A percentile compares a stretch with the other conserved stretches of the same genome.
Conservation (phyloP, 2,329 filamentous ascomycete species). For the Sporothrix brunneoviolacea region DNA sequence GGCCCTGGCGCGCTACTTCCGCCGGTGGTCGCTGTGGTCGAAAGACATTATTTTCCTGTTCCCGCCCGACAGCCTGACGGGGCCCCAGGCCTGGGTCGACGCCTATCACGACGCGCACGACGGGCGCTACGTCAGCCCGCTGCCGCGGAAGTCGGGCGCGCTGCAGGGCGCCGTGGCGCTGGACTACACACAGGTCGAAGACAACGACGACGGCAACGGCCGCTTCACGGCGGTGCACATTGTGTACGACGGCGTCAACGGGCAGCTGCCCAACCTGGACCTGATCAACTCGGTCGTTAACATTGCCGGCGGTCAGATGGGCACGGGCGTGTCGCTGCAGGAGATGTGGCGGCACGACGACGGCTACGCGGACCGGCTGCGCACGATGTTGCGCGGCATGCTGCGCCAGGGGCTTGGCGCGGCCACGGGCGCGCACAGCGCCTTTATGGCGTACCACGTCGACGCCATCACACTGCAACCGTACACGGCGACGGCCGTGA, state of each 20-base stretch:
- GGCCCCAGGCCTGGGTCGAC: conserved; percentile 94
- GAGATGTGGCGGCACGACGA: conserved; percentile 77
- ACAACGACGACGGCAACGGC: conserved; percentile 24
- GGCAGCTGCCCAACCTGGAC: conserved; percentile 90
- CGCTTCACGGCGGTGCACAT: conserved; percentile 85
- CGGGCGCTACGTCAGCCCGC: conserved; percentile 59
- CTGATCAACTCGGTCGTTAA: conserved; percentile 89
- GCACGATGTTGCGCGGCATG: conserved; percentile 90
- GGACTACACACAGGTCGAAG: conserved; percentile 63
- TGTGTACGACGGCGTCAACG: conserved; percentile 92
- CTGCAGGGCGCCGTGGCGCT: conserved; percentile 90
- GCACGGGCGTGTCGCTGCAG: conserved; percentile 75
- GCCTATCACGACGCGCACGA: conserved; percentile 91
- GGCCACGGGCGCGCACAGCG: conserved; percentile 84
- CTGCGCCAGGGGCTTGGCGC: conserved; percentile 83
- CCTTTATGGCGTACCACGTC: conserved; percentile 96
- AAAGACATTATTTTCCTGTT: conserved; percentile 96
- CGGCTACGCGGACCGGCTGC: conserved; percentile 75
- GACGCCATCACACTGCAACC: conserved; percentile 92
- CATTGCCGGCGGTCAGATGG: conserved; percentile 88
- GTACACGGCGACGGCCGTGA: conserved; percentile 33
- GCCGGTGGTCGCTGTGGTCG: conserved; percentile 96
- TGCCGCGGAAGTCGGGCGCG: conserved; percentile 87
- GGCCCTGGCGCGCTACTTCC: conserved; percentile 89
- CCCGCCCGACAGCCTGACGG: conserved; percentile 79